Conservation (phyloP, 2,329 filamentous ascomycete genomes). For the Sarocladium brachiariae region DNA sequence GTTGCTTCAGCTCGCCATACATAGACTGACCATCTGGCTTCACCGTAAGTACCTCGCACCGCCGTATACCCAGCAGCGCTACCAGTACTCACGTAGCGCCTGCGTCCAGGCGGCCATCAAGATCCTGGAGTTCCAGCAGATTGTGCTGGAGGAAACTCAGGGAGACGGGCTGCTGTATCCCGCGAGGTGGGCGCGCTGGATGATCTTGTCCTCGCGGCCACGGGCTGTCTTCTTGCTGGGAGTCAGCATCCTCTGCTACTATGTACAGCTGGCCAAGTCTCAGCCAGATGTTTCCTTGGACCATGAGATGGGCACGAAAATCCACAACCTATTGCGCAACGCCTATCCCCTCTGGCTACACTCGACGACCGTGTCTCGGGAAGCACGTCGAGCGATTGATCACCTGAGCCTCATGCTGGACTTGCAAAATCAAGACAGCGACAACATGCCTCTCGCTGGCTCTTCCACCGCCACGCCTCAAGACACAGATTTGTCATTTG, state of each 20-base stretch:
- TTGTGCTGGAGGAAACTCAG: slow-evolving; percentile 19
- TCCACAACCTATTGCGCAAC: background rate
- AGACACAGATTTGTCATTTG: too few species aligned
- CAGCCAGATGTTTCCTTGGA: background rate
- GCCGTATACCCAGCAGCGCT: slow-evolving; percentile 8
- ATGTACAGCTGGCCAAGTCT: background rate
- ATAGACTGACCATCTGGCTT: slow-evolving; percentile 23
- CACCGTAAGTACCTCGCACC: slow-evolving; percentile 22
- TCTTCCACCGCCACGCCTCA: too few species aligned
- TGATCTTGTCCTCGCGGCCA: slow-evolving; percentile 14
- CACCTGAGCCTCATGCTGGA: background rate
- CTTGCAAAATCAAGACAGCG: background rate
- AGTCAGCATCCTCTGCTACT: slow-evolving; percentile 11
- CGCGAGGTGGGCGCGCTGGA: slow-evolving; percentile 17
- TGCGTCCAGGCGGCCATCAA: slow-evolving; percentile 19
- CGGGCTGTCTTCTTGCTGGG: slow-evolving; percentile 19
- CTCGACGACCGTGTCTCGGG: background rate
- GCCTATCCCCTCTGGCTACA: background rate
- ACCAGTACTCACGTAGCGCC: slow-evolving; percentile 18
- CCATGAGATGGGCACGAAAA: background rate
- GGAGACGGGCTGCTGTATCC: slow-evolving; percentile 16
- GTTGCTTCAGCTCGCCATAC: slow-evolving; percentile 21
- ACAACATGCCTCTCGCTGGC: background rate
- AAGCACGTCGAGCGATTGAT: slow-evolving; percentile 1
- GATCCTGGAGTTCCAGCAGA: slow-evolving; percentile 17